Conservation (phyloP, 495 filamentous ascomycete genomes). For the Tuber borchii region DNA sequence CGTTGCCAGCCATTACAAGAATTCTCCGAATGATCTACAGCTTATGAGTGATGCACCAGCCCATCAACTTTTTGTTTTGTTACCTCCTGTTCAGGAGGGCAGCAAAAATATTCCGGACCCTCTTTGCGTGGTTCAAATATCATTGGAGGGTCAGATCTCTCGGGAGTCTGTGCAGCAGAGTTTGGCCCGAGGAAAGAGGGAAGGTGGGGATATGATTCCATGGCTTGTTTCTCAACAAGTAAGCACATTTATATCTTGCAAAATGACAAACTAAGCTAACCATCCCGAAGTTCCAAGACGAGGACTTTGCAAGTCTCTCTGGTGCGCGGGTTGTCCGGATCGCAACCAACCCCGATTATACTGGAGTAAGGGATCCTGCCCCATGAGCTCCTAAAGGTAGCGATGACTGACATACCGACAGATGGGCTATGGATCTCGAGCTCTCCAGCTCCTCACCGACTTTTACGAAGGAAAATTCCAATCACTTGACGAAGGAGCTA, state of each 20-base stretch:
- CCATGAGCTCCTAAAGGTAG: background rate
- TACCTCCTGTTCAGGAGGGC: slow-evolving; percentile 75
- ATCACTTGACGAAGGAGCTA: slow-evolving; percentile 60
- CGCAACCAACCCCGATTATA: slow-evolving; percentile 91
- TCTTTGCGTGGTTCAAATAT: slow-evolving; percentile 88
- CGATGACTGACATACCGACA: slow-evolving; percentile 31
- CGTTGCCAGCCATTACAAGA: slow-evolving; percentile 98
- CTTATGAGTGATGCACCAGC: slow-evolving; percentile 97
- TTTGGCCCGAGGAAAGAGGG: slow-evolving; percentile 78
- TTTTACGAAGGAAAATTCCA: slow-evolving; percentile 95
- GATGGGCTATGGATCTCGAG: slow-evolving; percentile 92
- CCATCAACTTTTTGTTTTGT: slow-evolving; percentile 92
- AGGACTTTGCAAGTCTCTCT: slow-evolving; percentile 87
- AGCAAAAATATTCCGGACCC: slow-evolving; percentile 79
- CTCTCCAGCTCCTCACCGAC: slow-evolving; percentile 74
- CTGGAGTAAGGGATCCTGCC: slow-evolving; percentile 37
- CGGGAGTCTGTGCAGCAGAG: slow-evolving; percentile 82
- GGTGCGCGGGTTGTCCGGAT: slow-evolving; percentile 91
- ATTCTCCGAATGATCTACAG: slow-evolving; percentile 94
- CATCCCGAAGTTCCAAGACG: slow-evolving; percentile 69
- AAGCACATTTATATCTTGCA: background rate
- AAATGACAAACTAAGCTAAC: background rate
- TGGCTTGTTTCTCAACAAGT: slow-evolving; percentile 92
- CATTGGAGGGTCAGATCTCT: slow-evolving; percentile 91
- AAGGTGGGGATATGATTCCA: slow-evolving; percentile 91